These are phyloP conservation scores for Brettanomyces custersianus DNA, from an alignment of 805 yeast genomes.

Conservation along the genomic window DNA sequence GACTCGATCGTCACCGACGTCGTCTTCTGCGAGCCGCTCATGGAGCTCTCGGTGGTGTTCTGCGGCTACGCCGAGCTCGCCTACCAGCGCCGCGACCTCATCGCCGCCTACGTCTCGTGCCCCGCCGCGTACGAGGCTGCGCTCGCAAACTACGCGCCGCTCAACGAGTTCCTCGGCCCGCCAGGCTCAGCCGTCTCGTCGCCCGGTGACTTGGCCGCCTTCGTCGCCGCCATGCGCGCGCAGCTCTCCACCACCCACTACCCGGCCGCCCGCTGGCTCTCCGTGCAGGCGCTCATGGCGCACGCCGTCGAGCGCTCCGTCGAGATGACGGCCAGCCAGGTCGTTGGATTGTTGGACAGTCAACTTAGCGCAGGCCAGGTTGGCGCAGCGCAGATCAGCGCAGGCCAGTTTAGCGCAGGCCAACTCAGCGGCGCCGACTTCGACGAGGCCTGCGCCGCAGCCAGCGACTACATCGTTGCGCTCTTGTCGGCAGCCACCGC, in stretches of 20 bases:
- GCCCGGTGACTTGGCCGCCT: neutral
- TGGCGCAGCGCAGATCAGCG: neutral
- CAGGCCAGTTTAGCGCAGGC: neutral
- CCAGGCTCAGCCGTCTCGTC: neutral
- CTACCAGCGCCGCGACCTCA: neutral
- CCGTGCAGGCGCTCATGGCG: constrained; percentile 48
- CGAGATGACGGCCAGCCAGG: constrained; percentile 25
- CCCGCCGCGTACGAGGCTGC: neutral
- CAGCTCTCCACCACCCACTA: constrained; percentile 40
- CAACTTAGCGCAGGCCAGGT: neutral
- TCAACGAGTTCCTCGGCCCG: constrained; percentile 4
- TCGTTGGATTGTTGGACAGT: constrained; percentile 28
- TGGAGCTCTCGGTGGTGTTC: constrained; percentile 61
- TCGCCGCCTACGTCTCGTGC: neutral
- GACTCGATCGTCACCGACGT: constrained; percentile 71
- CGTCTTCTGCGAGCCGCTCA: constrained; percentile 56
- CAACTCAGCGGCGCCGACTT: neutral
- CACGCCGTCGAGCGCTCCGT: constrained; percentile 5
- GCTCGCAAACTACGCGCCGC: constrained; percentile 1
- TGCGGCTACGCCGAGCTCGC: constrained; percentile 38
- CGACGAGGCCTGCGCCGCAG: neutral
- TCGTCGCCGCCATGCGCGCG: neutral
- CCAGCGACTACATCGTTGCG: neutral
- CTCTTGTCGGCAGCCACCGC: neutral
- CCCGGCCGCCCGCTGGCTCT: constrained; percentile 68